Evolutionary conservation across 805 yeast species (phyloP), one percentile per base, ranked within the genome.

Genomic region (Spathaspora gorwiae): DNA sequence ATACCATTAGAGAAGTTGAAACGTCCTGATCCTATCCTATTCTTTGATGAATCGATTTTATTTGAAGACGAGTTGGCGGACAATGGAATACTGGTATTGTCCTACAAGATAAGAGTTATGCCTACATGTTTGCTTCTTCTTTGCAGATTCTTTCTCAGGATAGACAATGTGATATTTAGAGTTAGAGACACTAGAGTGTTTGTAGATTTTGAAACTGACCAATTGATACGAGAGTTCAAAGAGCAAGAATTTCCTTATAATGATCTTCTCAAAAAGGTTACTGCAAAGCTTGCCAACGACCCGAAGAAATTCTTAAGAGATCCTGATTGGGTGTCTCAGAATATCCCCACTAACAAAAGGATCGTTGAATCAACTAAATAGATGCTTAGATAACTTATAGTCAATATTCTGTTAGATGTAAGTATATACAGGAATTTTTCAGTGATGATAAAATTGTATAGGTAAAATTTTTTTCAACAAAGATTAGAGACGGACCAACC

Each of bases 1-100:
- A 79, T 92, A 10, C 99, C 99, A 0, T 54, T 87, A 14, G 80
- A 81, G 11, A 81, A 83, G 58, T 71, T 94, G 35, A 70, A 79
- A 32, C 70, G 74, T 47, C 89, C 84, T 6, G 96, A 89, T 56
- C 96, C 96, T 1, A 94, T 94, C 37, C 59, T 89, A 44, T 90
- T 87, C 62, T 94, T 80, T 59, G 97, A 90, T 59, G 97, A 92
- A 55, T 80, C 89, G 71, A 80, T 87, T 6, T 68, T 94, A 30
- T 94, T 79, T 60, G 99, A 94, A 60, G 99, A 94, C 59, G 99
- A 94, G 61, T 71, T 94, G 45, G 98, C 96, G 4, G 99, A 94
- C 62, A 94, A 92, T 62, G 99, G 99, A 7, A 85, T 89, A 13
- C 80, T 95, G 0, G 77, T 87, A 44, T 66, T 87, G 44, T 80